Evolutionary conservation across 345 rosid genomes (phyloP).

Genomic region (Gossypium anomalum): DNA sequence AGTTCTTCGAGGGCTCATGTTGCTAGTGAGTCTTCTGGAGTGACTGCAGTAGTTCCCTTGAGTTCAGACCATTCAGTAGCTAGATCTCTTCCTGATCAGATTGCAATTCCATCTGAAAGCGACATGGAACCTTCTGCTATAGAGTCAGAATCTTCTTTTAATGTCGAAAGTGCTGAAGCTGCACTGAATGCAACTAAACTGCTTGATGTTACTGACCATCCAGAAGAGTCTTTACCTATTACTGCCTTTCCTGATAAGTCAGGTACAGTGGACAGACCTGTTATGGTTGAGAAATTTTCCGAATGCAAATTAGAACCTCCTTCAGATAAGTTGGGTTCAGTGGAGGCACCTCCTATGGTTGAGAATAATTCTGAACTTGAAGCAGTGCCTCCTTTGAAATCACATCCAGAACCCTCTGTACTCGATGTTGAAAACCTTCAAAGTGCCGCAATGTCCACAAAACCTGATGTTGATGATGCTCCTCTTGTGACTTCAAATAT

Average conservation of each 20-base stretch:
- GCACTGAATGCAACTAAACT: not conserved
- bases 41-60: constrained; percentile 11
- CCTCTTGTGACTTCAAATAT: not conserved
- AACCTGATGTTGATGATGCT: constrained; percentile 14
- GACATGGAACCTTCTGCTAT: not conserved
- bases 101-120: constrained; percentile 15
- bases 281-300: not conserved
- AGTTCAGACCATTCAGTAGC: constrained; percentile 15
- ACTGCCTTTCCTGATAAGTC: not conserved
- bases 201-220: constrained; percentile 6
- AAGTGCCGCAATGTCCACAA: constrained; percentile 3
- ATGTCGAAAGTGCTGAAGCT: not conserved
- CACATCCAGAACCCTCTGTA: constrained; percentile 10
- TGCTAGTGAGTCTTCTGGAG: constrained; percentile 18
- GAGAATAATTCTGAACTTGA: constrained; percentile 3
- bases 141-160: constrained; percentile 2
- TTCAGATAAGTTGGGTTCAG: not conserved
- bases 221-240: constrained; percentile 7
- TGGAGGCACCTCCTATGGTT: constrained; percentile 11
- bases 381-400: constrained; percentile 11
- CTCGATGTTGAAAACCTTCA: not conserved
- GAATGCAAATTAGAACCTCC: not conserved
- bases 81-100: constrained; percentile 13
- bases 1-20: not conserved
- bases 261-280: not conserved